Percentiles rank a stretch among this genome's conserved stretches.
These are phyloP conservation scores for Penicillium turbatum DNA, from an alignment of 495 filamentous ascomycete genomes.

Conservation along the genomic window DNA sequence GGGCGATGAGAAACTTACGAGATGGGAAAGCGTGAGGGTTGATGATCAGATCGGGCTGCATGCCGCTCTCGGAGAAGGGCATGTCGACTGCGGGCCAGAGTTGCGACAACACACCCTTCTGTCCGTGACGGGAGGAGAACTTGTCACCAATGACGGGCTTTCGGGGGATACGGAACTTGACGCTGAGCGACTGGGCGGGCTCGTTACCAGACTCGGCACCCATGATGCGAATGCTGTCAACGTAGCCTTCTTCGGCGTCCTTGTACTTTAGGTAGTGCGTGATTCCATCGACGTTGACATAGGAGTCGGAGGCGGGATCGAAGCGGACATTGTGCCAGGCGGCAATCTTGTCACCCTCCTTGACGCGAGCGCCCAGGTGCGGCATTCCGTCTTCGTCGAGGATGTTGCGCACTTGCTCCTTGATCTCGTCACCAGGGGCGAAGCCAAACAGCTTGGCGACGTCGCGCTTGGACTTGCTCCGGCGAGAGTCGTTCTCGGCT, in stretches of 20 bases:
- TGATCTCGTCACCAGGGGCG: conserved; percentile 64
- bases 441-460: conserved; percentile 80
- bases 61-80: conserved; percentile 96
- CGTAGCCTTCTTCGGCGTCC: conserved; percentile 76
- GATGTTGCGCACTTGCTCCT: conserved; percentile 56
- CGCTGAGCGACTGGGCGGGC: conserved; percentile 76
- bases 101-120: conserved; percentile 78
- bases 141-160: conserved; percentile 82
- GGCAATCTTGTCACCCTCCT: conserved; percentile 76
- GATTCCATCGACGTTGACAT: conserved; percentile 69
- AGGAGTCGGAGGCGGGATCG: conserved; percentile 56
- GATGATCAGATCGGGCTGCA: conserved; percentile 96
- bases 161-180: conserved; percentile 89
- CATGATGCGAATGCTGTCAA: conserved; percentile 90
- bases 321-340: conserved; percentile 84
- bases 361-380: conserved; percentile 66
- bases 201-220: conserved; percentile 76
- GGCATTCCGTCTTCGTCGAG: conserved; percentile 88
- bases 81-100: conserved; percentile 93
- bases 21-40: conserved; percentile 99
- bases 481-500: conserved; percentile 62
- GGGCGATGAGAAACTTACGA: conserved; percentile 45
- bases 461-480: conserved; percentile 49
- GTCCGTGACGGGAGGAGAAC: conserved; percentile 56
- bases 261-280: conserved; percentile 90